Base-by-base conservation (phyloP, 2,329 filamentous ascomycete genomes). In the Ambrosiella xylebori region DNA sequence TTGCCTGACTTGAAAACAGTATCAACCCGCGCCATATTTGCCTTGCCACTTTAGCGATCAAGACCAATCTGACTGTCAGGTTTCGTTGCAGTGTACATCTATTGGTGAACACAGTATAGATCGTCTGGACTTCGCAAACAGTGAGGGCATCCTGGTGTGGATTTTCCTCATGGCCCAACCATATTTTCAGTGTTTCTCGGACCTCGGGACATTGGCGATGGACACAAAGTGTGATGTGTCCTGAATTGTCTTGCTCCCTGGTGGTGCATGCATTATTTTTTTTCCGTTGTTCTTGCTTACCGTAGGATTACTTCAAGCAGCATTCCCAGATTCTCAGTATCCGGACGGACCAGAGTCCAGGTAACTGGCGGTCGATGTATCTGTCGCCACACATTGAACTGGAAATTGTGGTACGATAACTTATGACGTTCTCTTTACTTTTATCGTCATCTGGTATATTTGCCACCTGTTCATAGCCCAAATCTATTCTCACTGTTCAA, bases 21-120 rank as follows among this genome's bases (percentile, higher is more conserved):
- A 27, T 27, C 27, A 27, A 27, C 27, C 27, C 38, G 17, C 17
- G 27, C 38, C 19, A 13, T 53, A 39, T 38, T 40, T 51, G 36
- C 39, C 56, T 39, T 39, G 38, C 38, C 8, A 40, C 56, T 15
- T 27, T 52, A n/a, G 13, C 13, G 17, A 36, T 39, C 35, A 73
- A 27, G 19, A 36, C 15, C 53, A 37, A 35, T 37, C 27, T 54
- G 19, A 47, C 44, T 13, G 19, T 8, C 8, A 15, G 2, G n/a
- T 17, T 17, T 17, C n/a, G n/a, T 17, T 15, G 7, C n/a, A 7
- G 44, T 17, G 2, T 47, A 2, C n/a, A 41, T 41, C 40, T 12
- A 15, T 47, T 17, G 44, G 19, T 47, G 44, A 47, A 47, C 8
- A 47, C 11, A 17, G n/a, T n/a, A 17, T 47, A 40, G 37, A 36